Base-by-base conservation (phyloP, 2,329 filamentous ascomycete species). In the Claviceps humidiphila region DNA sequence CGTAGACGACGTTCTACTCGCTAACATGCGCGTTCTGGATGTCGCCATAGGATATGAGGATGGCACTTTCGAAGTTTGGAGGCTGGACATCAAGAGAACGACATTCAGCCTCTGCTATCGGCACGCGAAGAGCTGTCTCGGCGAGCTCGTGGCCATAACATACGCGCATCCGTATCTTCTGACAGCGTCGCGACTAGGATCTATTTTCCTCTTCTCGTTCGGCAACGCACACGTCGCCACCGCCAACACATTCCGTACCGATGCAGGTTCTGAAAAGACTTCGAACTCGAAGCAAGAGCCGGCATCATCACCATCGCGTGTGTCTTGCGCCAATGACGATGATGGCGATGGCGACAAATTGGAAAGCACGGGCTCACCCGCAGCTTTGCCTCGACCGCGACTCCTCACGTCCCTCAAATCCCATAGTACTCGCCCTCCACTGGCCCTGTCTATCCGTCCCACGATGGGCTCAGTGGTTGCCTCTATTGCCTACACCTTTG, bases 401-500 rank as follows among this genome's bases (percentile, higher is more conserved):
- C 74, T 93, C 34, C 70, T 96, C 34, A 84, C 86, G 7, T 91
- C 87, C 0, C 75, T 96, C 20, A 83, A 82, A 62, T 94, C 90
- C 11, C 83, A 89, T 60, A 90, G 84, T 3, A 85, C 86, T 1
- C 81, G 84, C 61, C 78, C 85, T 2, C 90, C 90, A 1, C 71
- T 94, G 9, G 87, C 89, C 0, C 70, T 95, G n/a, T 91, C 88
- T 0, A 78, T 97, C 40, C 81, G 89, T n/a, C 77, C 74, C 26
- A 80, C 80, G 14, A 64, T 78, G 0, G 70, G 72, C 3, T 78
- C 78, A 11, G 78, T 88, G 17, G 78, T 89, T n/a, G 85, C 88
- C 2, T 89, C 87, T 0, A 86, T 96, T 54, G 90, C 88, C 1
- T 96, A 95, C 64, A 87, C 87, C 0, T 81, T 94, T 57, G 82